A percentile compares a stretch with the other conserved stretches of the same genome.
Evolutionary conservation across 768 basidiomycete species (phyloP).

Genomic region (Albatrellus ellisii): DNA sequence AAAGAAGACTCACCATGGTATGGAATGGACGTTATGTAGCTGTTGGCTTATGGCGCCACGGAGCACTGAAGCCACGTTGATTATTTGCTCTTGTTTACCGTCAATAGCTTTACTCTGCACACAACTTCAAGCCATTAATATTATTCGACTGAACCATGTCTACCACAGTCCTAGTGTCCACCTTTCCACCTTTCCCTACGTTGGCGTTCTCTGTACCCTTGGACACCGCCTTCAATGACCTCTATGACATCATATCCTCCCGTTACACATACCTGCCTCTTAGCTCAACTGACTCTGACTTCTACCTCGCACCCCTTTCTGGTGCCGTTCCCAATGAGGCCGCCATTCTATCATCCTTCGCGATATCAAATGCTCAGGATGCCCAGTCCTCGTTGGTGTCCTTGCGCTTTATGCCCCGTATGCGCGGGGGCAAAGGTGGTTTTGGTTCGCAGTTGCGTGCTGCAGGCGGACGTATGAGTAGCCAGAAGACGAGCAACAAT

Average conservation of each 20-base stretch:
- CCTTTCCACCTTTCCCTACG: constrained; percentile 49
- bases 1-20: background rate
- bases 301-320: constrained; percentile 29
- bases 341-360: constrained; percentile 24
- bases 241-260: constrained; percentile 30
- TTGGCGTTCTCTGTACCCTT: constrained; percentile 33
- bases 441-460: constrained; percentile 95
- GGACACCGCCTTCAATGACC: constrained; percentile 25
- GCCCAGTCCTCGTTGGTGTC: constrained; percentile 31
- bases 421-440: constrained; percentile 91
- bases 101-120: no score
- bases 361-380: constrained; percentile 16
- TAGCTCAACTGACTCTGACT: constrained; percentile 23
- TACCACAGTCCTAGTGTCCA: constrained; percentile 40
- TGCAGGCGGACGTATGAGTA: constrained; percentile 95
- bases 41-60: background rate
- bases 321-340: constrained; percentile 20
- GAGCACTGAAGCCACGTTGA: background rate
- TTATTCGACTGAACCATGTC: constrained; percentile 25
- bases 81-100: background rate
- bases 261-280: constrained; percentile 37
- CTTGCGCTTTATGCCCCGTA: constrained; percentile 58
- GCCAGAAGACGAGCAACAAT: constrained; percentile 89
- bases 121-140: no score
- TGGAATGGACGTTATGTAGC: background rate